Evolutionary conservation across 2,329 filamentous ascomycete species (phyloP).

Genomic region (Apiospora sp.): DNA sequence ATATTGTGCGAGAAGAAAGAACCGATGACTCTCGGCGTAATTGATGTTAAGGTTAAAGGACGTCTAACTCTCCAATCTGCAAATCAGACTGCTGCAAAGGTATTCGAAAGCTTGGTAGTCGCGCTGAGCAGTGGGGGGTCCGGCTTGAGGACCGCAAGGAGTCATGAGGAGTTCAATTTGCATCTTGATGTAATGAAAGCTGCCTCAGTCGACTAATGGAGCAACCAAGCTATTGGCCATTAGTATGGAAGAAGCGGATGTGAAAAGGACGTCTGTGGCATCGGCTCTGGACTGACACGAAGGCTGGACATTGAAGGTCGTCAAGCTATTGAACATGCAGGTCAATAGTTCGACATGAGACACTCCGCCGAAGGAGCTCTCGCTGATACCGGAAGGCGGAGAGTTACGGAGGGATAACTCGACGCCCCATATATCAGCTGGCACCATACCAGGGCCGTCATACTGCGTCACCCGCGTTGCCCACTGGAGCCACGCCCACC

Average conservation of each 20-base stretch:
- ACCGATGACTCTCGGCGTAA: background rate
- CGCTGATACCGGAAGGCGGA: background rate
- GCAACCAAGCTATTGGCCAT: conserved; percentile 9
- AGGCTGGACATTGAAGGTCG: background rate
- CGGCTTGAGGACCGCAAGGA: background rate
- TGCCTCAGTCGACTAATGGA: conserved; percentile 1
- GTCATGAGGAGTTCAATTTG: background rate
- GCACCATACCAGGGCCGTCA: conserved; percentile 57
- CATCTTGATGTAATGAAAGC: background rate
- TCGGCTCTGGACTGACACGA: background rate
- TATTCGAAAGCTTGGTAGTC: background rate
- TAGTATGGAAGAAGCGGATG: background rate
- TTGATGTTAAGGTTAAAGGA: background rate
- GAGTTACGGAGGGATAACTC: conserved; percentile 37
- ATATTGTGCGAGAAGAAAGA: background rate
- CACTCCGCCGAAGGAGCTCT: background rate
- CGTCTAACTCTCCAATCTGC: background rate
- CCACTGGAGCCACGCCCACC: conserved; percentile 70
- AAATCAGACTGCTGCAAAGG: background rate
- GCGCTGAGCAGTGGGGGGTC: background rate
- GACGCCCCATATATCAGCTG: conserved; percentile 64
- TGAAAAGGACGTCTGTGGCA: background rate
- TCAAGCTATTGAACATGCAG: conserved; percentile 17
- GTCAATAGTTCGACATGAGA: conserved; percentile 1
- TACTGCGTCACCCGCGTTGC: conserved; percentile 65